Percentiles rank a stretch among this genome's conserved stretches.
Conservation (phyloP, 306 rosid genomes). For the Boehmeria nivea region DNA sequence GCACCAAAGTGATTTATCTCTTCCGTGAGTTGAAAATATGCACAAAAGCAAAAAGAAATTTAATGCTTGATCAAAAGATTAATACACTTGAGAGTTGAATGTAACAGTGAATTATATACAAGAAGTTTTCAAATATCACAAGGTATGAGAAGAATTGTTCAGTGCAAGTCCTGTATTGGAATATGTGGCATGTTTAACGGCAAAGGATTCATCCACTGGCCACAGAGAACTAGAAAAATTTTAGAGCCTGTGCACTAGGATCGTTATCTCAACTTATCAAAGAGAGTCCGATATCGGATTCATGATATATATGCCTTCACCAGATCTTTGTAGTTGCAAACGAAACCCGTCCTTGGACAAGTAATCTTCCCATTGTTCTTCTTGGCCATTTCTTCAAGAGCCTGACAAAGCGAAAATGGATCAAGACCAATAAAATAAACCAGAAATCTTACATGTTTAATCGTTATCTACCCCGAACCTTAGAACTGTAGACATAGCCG, state of each 20-base stretch:
- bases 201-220: no score
- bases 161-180: not conserved
- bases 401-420: slow-evolving; percentile 43
- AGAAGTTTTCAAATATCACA: slow-evolving; percentile 1
- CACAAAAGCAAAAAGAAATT: no score
- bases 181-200: no score
- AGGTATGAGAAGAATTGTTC: not conserved
- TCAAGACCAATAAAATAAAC: no score
- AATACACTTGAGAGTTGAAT: no score
- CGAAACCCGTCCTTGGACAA: slow-evolving; percentile 75
- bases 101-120: slow-evolving; percentile 5
- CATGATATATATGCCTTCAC: slow-evolving; percentile 74
- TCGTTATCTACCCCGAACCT: slow-evolving; percentile 40
- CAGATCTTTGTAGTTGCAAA: slow-evolving; percentile 56
- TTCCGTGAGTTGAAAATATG: no score
- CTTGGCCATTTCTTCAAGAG: slow-evolving; percentile 87
- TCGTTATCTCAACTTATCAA: not conserved
- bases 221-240: not conserved
- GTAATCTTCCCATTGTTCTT: slow-evolving; percentile 63
- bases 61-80: not conserved
- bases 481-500: slow-evolving; percentile 86
- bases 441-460: no score
- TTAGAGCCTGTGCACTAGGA: not conserved
- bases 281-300: slow-evolving; percentile 6
- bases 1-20: no score